Conservation (phyloP, 495 filamentous ascomycete species). For the Penicillium parvum region DNA sequence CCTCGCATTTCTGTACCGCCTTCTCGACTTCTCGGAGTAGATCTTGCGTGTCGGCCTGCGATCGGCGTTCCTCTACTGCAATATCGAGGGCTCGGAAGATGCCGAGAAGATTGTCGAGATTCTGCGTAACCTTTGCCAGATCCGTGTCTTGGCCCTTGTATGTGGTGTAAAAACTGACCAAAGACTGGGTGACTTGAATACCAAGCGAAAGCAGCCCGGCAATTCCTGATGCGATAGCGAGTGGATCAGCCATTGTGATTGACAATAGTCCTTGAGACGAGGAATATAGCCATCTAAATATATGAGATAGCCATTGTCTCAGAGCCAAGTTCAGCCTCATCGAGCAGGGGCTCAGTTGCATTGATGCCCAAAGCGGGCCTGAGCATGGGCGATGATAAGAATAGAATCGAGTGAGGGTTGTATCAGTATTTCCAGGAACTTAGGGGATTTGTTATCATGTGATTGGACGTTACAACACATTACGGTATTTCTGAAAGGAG, state of each 20-base stretch:
- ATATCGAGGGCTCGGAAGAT: conserved; percentile 16
- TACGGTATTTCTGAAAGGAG: too few relatives aligned
- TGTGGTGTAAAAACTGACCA: conserved; percentile 24
- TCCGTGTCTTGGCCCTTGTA: conserved; percentile 19
- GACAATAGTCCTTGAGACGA: too few relatives aligned
- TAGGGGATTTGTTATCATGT: too few relatives aligned
- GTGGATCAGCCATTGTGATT: conserved; percentile 30
- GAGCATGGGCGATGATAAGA: too few relatives aligned
- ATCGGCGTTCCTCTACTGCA: conserved; percentile 16
- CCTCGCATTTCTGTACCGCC: conserved; percentile 17
- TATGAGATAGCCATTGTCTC: too few relatives aligned
- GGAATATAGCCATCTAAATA: too few relatives aligned
- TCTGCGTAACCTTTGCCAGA: conserved; percentile 8
- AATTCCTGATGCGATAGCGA: conserved; percentile 27
- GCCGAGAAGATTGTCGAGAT: conserved; percentile 14
- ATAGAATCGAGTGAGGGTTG: too few relatives aligned
- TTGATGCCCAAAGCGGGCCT: too few relatives aligned
- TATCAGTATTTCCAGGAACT: too few relatives aligned
- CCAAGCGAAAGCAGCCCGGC: conserved; percentile 28
- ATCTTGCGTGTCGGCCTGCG: conserved; percentile 16
- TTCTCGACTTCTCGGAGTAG: conserved; percentile 21
- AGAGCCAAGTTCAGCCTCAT: too few relatives aligned
- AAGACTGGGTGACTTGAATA: conserved; percentile 23
- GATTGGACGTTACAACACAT: too few relatives aligned
- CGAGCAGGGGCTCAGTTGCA: too few relatives aligned